Evolutionary conservation across 176 grass and related monocot genomes (phyloP).

Genomic region (Eleusine coracana): DNA sequence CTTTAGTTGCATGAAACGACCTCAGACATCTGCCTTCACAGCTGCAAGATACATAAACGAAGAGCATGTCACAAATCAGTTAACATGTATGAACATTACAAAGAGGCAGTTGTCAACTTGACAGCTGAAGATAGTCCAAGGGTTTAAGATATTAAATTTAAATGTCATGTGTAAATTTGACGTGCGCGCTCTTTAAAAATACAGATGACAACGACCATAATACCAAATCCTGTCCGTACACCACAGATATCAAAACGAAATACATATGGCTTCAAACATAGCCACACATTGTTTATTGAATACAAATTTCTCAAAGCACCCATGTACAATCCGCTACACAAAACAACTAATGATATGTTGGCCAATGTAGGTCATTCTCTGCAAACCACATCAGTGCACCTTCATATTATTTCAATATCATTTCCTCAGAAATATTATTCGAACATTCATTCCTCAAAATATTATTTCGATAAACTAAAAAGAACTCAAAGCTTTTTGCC

Average conservation of each 20-base stretch:
- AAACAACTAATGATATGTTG: constrained; percentile 13
- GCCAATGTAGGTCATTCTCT: background rate
- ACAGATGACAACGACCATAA: background rate
- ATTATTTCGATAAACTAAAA: background rate
- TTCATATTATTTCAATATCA: background rate
- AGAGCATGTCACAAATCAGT: background rate
- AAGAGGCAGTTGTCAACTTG: background rate
- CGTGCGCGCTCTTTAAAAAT: background rate
- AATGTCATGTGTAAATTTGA: background rate
- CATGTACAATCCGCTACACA: constrained; percentile 1
- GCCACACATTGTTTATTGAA: background rate
- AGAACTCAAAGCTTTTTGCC: constrained; percentile 14
- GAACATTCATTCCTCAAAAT: background rate
- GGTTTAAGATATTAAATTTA: background rate
- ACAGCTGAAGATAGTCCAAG: background rate
- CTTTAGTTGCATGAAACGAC: constrained; percentile 64
- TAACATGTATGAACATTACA: constrained; percentile 10
- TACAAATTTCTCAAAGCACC: background rate
- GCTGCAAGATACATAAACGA: constrained; percentile 43
- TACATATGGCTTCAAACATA: background rate
- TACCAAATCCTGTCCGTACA: background rate
- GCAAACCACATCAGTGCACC: background rate
- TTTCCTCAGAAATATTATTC: background rate
- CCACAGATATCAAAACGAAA: background rate
- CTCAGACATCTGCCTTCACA: constrained; percentile 73